Conservation (phyloP, 768 basidiomycete species). For the Amanita pseudoporphyria region DNA sequence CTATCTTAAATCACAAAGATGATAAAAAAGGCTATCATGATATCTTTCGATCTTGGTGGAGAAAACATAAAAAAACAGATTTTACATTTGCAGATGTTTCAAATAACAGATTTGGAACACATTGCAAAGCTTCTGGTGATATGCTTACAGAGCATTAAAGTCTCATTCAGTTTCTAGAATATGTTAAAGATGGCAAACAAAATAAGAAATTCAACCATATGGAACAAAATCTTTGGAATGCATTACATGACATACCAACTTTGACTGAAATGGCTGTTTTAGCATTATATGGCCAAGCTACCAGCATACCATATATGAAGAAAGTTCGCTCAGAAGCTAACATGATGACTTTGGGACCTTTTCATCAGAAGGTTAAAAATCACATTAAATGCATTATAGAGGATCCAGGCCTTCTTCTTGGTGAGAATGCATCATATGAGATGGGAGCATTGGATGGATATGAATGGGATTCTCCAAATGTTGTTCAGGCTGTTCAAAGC, state of each 20-base stretch:
- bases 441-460: constrained; percentile 14
- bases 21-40: constrained; percentile 24
- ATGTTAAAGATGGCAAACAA: constrained; percentile 12
- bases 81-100: constrained; percentile 21
- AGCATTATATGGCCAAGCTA: constrained; percentile 15
- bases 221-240: constrained; percentile 22
- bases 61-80: constrained; percentile 10
- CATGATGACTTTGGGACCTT: constrained; percentile 15
- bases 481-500: constrained; percentile 11
- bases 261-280: constrained; percentile 19
- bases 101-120: constrained; percentile 20
- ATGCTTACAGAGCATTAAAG: constrained; percentile 15
- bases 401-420: constrained; percentile 18
- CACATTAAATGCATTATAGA: constrained; percentile 11
- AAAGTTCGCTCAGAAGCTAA: constrained; percentile 19
- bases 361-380: constrained; percentile 14
- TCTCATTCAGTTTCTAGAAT: constrained; percentile 14
- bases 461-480: constrained; percentile 15
- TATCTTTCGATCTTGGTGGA: not conserved
- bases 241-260: constrained; percentile 16
- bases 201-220: constrained; percentile 22
- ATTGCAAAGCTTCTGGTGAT: constrained; percentile 18
- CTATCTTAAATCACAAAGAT: constrained; percentile 22
- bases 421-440: constrained; percentile 7
- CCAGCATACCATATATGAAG: constrained; percentile 20